phyloP scores from a whole-genome alignment of 306 rosid genomes.

The Dryas alaskensis region DNA sequence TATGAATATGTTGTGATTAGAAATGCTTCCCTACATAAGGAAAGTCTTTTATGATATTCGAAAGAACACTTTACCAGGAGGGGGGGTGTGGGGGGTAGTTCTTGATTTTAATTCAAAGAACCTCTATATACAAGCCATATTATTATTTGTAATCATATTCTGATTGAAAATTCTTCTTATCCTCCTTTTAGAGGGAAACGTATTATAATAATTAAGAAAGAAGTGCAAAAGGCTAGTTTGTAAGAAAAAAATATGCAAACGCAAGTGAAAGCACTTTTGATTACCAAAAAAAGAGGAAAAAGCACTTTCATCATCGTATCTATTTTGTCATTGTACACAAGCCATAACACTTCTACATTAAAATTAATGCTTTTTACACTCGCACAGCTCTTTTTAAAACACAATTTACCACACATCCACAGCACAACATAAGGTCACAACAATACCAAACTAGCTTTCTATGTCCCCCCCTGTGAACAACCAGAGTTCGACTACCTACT shows the following conservation, averaged over 20 bases:
- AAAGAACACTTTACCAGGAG: not conserved
- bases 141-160: not conserved
- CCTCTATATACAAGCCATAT: not conserved
- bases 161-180: not conserved
- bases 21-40: not conserved
- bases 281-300: too few species aligned
- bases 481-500: slow-evolving; percentile 8
- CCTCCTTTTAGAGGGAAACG: not conserved
- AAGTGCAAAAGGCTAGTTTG: too few species aligned
- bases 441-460: too few species aligned
- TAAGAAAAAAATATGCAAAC: too few species aligned
- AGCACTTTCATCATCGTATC: too few species aligned
- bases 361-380: too few species aligned
- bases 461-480: not conserved
- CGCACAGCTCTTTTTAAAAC: too few species aligned
- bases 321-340: too few species aligned
- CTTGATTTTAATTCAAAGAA: not conserved
- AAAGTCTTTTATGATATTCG: not conserved
- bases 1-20: not conserved
- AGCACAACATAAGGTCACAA: too few species aligned
- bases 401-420: too few species aligned
- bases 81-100: not conserved
- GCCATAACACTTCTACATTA: too few species aligned
- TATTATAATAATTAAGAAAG: not conserved
- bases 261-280: too few species aligned